A percentile compares a stretch with the other conserved stretches of the same genome.
Evolutionary conservation across 2,329 filamentous ascomycete species (phyloP).

Genomic region (Dendrostoma leiphaemia): DNA sequence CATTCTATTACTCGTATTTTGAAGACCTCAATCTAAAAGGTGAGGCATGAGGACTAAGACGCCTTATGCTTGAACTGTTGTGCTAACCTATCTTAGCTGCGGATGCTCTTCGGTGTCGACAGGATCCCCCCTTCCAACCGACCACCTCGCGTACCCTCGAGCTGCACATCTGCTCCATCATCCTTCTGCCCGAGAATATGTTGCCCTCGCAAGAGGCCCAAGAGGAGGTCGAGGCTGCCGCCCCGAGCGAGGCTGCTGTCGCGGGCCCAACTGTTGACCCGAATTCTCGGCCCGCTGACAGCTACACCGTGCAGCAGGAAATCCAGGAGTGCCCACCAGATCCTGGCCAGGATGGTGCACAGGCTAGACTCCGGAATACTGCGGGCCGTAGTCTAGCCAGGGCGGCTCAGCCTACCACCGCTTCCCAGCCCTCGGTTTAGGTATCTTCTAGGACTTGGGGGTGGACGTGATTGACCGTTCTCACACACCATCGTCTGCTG

Average conservation of each 20-base stretch:
- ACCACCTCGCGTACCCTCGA: constrained; percentile 46
- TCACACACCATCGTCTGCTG: too few species aligned
- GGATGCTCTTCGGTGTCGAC: constrained; percentile 45
- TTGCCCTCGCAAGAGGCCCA: neutral
- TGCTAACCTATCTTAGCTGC: constrained; percentile 28
- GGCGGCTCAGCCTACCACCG: too few species aligned
- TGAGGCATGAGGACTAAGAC: constrained; percentile 35
- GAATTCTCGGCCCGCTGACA: neutral
- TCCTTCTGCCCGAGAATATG: constrained; percentile 32
- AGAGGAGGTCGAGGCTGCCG: neutral
- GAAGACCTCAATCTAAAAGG: constrained; percentile 55
- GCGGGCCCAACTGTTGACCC: neutral
- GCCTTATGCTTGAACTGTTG: neutral
- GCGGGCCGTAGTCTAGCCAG: too few species aligned
- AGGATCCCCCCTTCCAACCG: constrained; percentile 50
- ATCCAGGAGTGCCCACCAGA: neutral
- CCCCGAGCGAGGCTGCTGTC: neutral
- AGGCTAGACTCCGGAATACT: too few species aligned
- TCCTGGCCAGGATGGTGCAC: neutral
- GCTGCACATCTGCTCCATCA: constrained; percentile 42
- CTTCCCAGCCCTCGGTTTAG: too few species aligned
- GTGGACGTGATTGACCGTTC: too few species aligned
- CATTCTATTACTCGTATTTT: constrained; percentile 50
- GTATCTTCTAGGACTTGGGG: too few species aligned
- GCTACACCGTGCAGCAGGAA: neutral